These are phyloP conservation scores for Nicotiana obtusifolia DNA, from an alignment of 257 asterid genomes.

Conservation along the genomic window DNA sequence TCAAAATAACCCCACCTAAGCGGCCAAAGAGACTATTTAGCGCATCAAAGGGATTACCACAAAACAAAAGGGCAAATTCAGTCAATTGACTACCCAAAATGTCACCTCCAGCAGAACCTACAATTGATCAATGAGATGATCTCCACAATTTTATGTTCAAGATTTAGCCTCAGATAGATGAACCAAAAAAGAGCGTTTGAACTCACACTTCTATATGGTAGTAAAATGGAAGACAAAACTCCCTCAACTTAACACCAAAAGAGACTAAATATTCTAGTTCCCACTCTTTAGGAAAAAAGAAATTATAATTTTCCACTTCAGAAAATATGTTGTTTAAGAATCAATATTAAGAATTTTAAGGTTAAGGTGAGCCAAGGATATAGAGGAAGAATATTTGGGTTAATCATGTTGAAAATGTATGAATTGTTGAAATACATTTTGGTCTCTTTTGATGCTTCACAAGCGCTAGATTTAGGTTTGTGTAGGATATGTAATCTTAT, in stretches of 20 bases:
- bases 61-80: not conserved
- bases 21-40: not conserved
- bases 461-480: not conserved
- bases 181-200: not conserved
- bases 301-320: not conserved
- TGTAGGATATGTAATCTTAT: not conserved
- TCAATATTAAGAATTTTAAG: not conserved
- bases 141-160: not conserved
- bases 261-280: not conserved
- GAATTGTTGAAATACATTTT: slow-evolving; percentile 3
- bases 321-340: not conserved
- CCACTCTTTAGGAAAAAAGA: not conserved
- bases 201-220: not conserved
- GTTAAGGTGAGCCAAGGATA: not conserved
- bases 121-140: not conserved
- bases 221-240: not conserved
- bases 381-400: not conserved
- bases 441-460: not conserved
- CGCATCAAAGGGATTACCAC: not conserved
- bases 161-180: not conserved
- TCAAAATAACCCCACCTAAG: not conserved
- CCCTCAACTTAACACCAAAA: not conserved
- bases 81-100: not conserved
- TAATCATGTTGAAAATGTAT: not conserved
- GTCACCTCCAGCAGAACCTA: not conserved